A percentile compares a stretch with the other conserved stretches of the same genome.
Conservation (phyloP, 306 rosid genomes). For the Benincasa hispida region DNA sequence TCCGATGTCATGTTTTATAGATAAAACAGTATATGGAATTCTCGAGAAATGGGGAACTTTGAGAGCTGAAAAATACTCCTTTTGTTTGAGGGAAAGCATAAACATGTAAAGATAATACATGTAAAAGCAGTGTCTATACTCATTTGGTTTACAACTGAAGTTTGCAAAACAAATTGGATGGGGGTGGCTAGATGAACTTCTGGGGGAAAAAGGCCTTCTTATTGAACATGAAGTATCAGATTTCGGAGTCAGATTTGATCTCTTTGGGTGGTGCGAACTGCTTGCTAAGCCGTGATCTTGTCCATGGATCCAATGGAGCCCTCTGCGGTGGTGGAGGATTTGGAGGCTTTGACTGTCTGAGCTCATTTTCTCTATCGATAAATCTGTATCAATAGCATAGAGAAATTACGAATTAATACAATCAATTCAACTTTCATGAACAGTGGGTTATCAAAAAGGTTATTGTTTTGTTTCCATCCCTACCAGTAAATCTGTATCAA, state of each 20-base stretch:
- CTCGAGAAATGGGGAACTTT: neutral
- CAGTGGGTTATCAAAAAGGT: neutral
- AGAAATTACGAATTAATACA: neutral
- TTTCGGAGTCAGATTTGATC: constrained; percentile 34
- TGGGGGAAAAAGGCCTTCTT: neutral
- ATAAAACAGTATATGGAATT: neutral
- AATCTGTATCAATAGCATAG: constrained; percentile 37
- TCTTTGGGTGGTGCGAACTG: constrained; percentile 78
- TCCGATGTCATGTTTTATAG: neutral
- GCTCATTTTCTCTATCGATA: constrained; percentile 71
- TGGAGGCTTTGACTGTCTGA: constrained; percentile 76
- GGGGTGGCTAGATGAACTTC: neutral
- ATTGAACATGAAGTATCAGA: constrained; percentile 16
- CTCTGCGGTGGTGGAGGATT: constrained; percentile 66
- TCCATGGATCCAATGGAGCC: constrained; percentile 82
- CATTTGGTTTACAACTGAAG: neutral
- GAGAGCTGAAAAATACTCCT: neutral
- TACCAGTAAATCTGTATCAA: neutral
- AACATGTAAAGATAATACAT: neutral
- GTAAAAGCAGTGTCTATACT: neutral
- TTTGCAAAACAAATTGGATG: neutral
- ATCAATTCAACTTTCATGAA: neutral
- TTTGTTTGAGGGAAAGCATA: neutral
- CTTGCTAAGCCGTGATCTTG: constrained; percentile 55
- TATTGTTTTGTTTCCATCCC: neutral